A percentile compares a stretch with the other conserved stretches of the same genome.
These are phyloP conservation scores for Rhizopogon rudus DNA, from an alignment of 768 basidiomycete species.

Conservation along the genomic window DNA sequence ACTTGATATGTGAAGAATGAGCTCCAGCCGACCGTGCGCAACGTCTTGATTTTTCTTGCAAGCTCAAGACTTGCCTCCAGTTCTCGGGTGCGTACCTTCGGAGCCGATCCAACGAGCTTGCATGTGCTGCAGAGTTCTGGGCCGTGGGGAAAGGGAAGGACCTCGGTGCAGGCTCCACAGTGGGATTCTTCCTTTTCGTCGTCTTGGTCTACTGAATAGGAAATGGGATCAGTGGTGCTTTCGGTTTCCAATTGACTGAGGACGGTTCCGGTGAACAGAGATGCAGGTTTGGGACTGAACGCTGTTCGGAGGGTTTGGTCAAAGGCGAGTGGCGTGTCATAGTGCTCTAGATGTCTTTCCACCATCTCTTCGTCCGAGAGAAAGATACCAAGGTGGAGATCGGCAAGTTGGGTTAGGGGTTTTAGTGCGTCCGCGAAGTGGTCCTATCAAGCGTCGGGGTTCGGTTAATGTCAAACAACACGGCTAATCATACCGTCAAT, in stretches of 20 bases:
- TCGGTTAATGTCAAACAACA: slow-evolving; percentile 2
- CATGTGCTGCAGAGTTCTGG: slow-evolving; percentile 36
- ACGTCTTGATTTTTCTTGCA: slow-evolving; percentile 36
- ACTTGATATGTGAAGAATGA: slow-evolving; percentile 35
- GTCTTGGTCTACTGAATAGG: slow-evolving; percentile 15
- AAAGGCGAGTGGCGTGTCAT: slow-evolving; percentile 19
- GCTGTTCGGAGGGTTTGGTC: slow-evolving; percentile 11
- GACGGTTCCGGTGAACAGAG: slow-evolving; percentile 4
- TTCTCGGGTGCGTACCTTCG: slow-evolving; percentile 37
- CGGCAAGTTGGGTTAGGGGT: slow-evolving; percentile 40
- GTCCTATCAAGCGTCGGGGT: slow-evolving; percentile 24
- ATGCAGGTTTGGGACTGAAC: slow-evolving; percentile 4
- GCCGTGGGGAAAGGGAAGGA: slow-evolving; percentile 24
- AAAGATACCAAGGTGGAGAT: slow-evolving; percentile 58
- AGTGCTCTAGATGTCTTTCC: slow-evolving; percentile 34
- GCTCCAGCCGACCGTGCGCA: slow-evolving; percentile 48
- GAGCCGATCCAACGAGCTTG: slow-evolving; percentile 15
- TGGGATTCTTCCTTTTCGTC: slow-evolving; percentile 1
- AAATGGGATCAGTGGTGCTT: slow-evolving; percentile 11
- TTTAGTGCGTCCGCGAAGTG: slow-evolving; percentile 39
- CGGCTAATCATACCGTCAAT: slow-evolving; percentile 45
- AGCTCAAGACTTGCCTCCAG: slow-evolving; percentile 42
- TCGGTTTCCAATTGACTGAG: slow-evolving; percentile 22
- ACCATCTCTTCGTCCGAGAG: slow-evolving; percentile 52
- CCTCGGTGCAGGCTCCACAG: background rate